Conservation (phyloP, 495 filamentous ascomycete genomes). For the Aspergillus olivimuriae region DNA sequence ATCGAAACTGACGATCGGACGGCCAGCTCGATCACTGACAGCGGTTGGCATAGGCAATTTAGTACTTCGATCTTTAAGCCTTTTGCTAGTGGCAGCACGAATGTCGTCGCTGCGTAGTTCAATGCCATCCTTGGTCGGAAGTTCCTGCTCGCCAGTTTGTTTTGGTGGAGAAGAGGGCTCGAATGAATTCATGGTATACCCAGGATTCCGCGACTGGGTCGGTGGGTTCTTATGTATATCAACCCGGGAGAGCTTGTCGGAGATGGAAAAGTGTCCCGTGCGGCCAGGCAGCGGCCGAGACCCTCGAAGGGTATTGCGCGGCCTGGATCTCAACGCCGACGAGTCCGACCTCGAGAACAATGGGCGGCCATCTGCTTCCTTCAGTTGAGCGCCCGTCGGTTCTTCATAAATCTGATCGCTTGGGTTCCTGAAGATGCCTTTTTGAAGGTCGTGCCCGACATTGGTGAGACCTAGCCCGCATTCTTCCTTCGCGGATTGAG, state of each 20-base stretch:
- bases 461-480: constrained; percentile 26
- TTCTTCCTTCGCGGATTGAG: constrained; percentile 3
- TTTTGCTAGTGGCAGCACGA: constrained; percentile 83
- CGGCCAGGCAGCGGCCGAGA: constrained; percentile 36
- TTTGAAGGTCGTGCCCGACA: constrained; percentile 34
- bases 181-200: constrained; percentile 68
- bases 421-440: constrained; percentile 46
- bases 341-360: constrained; percentile 35
- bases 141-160: constrained; percentile 15
- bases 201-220: constrained; percentile 65
- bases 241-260: constrained; percentile 52
- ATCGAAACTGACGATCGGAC: constrained; percentile 93
- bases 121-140: constrained; percentile 57
- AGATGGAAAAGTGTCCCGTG: constrained; percentile 38
- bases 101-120: constrained; percentile 86
- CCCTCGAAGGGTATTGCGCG: constrained; percentile 51
- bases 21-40: constrained; percentile 75
- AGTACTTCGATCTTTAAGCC: constrained; percentile 72
- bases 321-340: constrained; percentile 46
- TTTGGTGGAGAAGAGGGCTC: constrained; percentile 27
- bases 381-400: constrained; percentile 42
- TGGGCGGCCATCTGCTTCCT: constrained; percentile 25
- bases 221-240: constrained; percentile 77
- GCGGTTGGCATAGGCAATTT: constrained; percentile 79
- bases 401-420: constrained; percentile 90